Conservation (phyloP, 2,329 filamentous ascomycete species). For the Pseudogymnoascus sp. region DNA sequence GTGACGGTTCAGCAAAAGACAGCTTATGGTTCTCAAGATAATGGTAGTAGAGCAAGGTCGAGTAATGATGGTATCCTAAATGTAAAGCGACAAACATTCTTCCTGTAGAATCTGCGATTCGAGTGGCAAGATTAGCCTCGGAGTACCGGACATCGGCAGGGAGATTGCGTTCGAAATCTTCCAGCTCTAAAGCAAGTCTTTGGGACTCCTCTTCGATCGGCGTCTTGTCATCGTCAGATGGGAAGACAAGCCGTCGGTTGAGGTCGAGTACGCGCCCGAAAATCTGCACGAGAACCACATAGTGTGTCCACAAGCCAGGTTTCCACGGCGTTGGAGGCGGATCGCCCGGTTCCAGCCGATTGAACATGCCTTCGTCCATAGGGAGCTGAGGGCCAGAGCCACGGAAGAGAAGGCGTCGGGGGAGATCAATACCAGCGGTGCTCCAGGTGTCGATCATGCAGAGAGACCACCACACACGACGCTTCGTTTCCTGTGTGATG, state of each 20-base stretch:
- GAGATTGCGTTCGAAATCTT: conserved; percentile 21
- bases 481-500: conserved; percentile 25
- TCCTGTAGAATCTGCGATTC: conserved; percentile 22
- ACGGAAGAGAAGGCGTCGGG: conserved; percentile 21
- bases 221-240: conserved; percentile 24
- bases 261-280: conserved; percentile 28
- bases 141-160: conserved; percentile 16
- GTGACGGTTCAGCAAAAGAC: not conserved
- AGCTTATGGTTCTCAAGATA: conserved; percentile 28
- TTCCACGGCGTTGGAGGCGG: conserved; percentile 11
- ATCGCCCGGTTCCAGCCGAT: conserved; percentile 21
- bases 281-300: conserved; percentile 19
- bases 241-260: conserved; percentile 24
- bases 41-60: conserved; percentile 28
- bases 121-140: conserved; percentile 22
- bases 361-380: conserved; percentile 25
- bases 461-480: conserved; percentile 28
- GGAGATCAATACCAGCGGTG: conserved; percentile 25
- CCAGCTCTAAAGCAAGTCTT: conserved; percentile 15
- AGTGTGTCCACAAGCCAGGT: conserved; percentile 27
- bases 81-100: conserved; percentile 29
- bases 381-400: conserved; percentile 17
- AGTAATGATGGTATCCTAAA: conserved; percentile 30
- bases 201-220: conserved; percentile 16
- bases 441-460: conserved; percentile 30